Evolutionary conservation across 2,329 filamentous ascomycete species (phyloP).

Genomic region (Pyrenophora graminea): DNA sequence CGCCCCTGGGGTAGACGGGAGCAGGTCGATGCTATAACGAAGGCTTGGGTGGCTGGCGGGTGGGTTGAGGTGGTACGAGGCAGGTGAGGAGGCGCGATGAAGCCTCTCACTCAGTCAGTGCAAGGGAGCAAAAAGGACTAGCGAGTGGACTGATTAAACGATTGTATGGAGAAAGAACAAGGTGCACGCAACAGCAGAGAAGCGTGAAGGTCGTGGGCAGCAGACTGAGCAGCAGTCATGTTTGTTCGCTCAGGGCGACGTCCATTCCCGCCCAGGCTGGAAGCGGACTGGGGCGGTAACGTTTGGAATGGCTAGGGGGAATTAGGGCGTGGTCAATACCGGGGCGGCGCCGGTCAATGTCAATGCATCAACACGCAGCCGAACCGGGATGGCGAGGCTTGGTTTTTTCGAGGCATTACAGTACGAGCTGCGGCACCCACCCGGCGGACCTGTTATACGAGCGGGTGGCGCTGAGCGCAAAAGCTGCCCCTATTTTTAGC

Average conservation of each 20-base stretch:
- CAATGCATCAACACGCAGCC: slow-evolving; percentile 16
- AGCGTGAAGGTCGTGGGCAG: slow-evolving; percentile 17
- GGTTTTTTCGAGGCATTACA: slow-evolving; percentile 29
- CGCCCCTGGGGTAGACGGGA: slow-evolving; percentile 24
- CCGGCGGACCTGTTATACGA: slow-evolving; percentile 24
- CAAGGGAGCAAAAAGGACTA: slow-evolving; percentile 15
- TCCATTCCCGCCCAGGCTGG: slow-evolving; percentile 26
- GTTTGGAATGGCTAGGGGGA: slow-evolving; percentile 13
- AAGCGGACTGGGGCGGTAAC: slow-evolving; percentile 15
- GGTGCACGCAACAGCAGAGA: slow-evolving; percentile 19
- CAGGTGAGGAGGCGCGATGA: background rate
- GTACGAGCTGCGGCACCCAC: slow-evolving; percentile 19
- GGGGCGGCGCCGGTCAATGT: slow-evolving; percentile 8
- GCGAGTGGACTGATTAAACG: slow-evolving; percentile 33
- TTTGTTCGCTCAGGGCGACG: slow-evolving; percentile 27
- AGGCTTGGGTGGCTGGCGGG: slow-evolving; percentile 9
- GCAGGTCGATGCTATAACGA: slow-evolving; percentile 14
- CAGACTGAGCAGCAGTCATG: slow-evolving; percentile 19
- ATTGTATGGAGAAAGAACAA: slow-evolving; percentile 33
- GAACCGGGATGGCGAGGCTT: slow-evolving; percentile 21
- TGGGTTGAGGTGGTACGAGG: background rate
- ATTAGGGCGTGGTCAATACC: slow-evolving; percentile 12
- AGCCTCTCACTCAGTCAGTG: background rate
- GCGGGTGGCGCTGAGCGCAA: slow-evolving; percentile 21
- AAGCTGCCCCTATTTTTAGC: slow-evolving; percentile 28